Conservation (phyloP, 192 early-diverging fungal species). For the Spinellus fusiger region DNA sequence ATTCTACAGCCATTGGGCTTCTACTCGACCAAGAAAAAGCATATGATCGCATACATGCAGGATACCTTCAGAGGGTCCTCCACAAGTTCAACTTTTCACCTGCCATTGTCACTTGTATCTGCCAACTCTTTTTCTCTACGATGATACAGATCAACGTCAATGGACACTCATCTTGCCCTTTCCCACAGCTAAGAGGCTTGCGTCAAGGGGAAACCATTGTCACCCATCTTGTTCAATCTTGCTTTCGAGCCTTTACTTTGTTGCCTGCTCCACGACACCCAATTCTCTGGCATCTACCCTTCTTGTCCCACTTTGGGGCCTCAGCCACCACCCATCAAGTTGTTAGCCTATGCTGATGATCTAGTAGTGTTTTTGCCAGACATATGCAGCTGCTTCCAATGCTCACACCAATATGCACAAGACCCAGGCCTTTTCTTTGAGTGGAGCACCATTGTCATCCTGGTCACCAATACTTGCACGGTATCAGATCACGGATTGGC, state of each 20-base stretch:
- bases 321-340: not conserved
- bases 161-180: not conserved
- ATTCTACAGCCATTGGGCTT: constrained; percentile 4
- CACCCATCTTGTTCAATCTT: constrained; percentile 24
- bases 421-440: constrained; percentile 16
- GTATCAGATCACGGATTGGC: not conserved
- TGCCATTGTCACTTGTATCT: not conserved
- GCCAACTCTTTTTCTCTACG: not conserved
- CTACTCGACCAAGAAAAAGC: constrained; percentile 27
- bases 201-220: constrained; percentile 33
- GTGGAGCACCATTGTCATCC: not conserved
- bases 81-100: constrained; percentile 2
- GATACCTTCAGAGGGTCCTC: constrained; percentile 6
- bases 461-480: not conserved
- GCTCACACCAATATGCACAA: constrained; percentile 23
- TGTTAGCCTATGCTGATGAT: constrained; percentile 26
- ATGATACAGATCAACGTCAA: constrained; percentile 22
- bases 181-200: constrained; percentile 20
- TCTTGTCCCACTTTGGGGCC: not conserved
- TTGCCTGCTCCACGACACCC: not conserved
- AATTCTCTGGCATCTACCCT: not conserved
- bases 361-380: constrained; percentile 1
- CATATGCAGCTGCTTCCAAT: constrained; percentile 13
- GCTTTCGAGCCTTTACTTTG: constrained; percentile 25
- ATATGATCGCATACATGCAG: constrained; percentile 23